A percentile compares a stretch with the other conserved stretches of the same genome.
phyloP scores from a whole-genome alignment of 352 stramenopile species.

The Pythium plurisporium region DNA sequence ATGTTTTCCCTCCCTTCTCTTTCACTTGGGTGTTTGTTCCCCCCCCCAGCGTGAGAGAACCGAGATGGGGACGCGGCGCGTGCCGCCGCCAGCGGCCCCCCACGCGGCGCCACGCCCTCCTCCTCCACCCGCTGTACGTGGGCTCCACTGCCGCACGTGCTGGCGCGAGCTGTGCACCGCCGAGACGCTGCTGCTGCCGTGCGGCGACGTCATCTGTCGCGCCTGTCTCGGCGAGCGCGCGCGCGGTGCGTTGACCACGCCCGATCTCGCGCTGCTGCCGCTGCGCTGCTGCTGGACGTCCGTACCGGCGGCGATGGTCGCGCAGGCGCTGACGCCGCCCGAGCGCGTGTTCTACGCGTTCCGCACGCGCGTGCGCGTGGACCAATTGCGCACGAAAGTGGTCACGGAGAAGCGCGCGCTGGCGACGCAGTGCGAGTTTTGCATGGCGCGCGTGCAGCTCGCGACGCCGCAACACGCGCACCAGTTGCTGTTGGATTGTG shows the following conservation, averaged over 20 bases:
- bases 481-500: constrained; percentile 6
- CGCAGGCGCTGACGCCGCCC: constrained; percentile 24
- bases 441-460: neutral
- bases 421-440: constrained; percentile 6
- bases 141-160: constrained; percentile 1
- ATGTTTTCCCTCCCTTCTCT: no score
- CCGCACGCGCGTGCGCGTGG: constrained; percentile 3
- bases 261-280: constrained; percentile 24
- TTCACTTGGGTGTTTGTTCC: neutral
- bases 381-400: neutral
- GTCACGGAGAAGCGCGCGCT: neutral
- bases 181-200: constrained; percentile 20
- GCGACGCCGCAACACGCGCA: neutral
- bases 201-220: constrained; percentile 27
- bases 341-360: constrained; percentile 48
- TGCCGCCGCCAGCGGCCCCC: neutral
- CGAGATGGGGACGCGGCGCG: neutral
- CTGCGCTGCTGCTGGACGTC: constrained; percentile 34
- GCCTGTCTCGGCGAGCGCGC: constrained; percentile 33
- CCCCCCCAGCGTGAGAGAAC: neutral
- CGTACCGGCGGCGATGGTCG: constrained; percentile 29
- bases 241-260: constrained; percentile 11
- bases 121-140: no score
- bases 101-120: neutral
- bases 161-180: neutral